A percentile compares a stretch with the other conserved stretches of the same genome.
Conservation (phyloP, 257 asterid species). For the Solanum corneliomulleri region DNA sequence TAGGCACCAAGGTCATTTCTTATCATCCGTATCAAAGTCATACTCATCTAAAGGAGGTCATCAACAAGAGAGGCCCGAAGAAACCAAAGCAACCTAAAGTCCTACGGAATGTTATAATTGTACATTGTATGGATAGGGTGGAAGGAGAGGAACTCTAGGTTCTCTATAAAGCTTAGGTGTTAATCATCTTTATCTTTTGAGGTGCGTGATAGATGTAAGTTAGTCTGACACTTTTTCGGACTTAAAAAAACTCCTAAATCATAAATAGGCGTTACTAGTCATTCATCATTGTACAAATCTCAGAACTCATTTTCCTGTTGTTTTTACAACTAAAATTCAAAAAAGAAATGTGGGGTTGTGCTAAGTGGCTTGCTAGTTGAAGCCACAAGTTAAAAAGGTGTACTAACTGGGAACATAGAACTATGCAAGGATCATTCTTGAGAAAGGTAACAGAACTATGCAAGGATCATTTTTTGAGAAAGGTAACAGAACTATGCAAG, state of each 20-base stretch:
- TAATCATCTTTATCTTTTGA: background rate
- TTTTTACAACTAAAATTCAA: background rate
- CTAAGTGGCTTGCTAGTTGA: background rate
- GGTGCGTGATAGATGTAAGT: background rate
- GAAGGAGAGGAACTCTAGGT: background rate
- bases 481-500: background rate
- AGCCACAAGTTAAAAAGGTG: background rate
- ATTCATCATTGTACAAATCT: background rate
- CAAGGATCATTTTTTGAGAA: background rate
- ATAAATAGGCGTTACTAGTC: background rate
- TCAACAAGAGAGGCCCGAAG: background rate
- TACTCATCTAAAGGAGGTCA: background rate
- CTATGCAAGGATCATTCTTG: background rate
- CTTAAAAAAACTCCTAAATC: background rate
- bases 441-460: background rate
- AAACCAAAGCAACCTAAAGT: background rate
- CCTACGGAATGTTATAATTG: background rate
- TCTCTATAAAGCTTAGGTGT: background rate
- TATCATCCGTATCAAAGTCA: background rate
- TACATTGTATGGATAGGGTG: background rate
- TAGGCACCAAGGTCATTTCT: background rate
- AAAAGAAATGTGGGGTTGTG: background rate
- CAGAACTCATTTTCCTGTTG: background rate
- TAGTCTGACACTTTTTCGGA: background rate
- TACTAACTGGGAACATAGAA: background rate